Evolutionary conservation across 306 rosid species (phyloP).

Genomic region (Castanea mollissima): DNA sequence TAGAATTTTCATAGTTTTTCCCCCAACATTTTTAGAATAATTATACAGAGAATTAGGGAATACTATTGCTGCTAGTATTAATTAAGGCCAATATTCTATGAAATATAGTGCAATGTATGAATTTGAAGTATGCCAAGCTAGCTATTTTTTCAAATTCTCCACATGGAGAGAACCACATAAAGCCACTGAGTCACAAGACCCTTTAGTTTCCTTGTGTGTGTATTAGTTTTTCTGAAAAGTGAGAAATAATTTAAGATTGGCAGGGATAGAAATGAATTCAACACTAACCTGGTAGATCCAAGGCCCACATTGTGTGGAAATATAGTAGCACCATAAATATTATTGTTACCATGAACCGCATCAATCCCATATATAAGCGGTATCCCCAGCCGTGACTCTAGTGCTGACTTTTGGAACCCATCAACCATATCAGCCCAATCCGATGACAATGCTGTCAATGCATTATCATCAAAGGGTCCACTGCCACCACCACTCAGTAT

Average conservation of each 20-base stretch:
- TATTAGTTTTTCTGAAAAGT: too few relatives aligned
- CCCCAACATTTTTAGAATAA: too few relatives aligned
- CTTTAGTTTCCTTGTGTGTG: too few relatives aligned
- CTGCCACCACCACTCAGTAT: slow-evolving; percentile 74
- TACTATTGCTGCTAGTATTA: too few relatives aligned
- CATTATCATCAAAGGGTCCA: slow-evolving; percentile 60
- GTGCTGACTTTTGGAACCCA: slow-evolving; percentile 58
- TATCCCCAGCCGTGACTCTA: slow-evolving; percentile 65
- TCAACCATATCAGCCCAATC: slow-evolving; percentile 93
- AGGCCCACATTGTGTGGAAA: slow-evolving; percentile 88
- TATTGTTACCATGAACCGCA: slow-evolving; percentile 91
- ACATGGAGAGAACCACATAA: too few relatives aligned
- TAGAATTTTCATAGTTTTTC: neutral
- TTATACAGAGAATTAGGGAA: too few relatives aligned
- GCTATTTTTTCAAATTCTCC: too few relatives aligned
- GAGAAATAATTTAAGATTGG: neutral
- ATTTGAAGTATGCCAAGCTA: too few relatives aligned
- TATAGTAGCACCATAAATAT: slow-evolving; percentile 71
- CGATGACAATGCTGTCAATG: slow-evolving; percentile 45
- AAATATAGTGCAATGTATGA: too few relatives aligned
- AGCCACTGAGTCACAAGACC: too few relatives aligned
- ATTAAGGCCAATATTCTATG: too few relatives aligned
- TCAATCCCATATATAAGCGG: slow-evolving; percentile 79
- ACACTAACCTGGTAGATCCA: slow-evolving; percentile 75
- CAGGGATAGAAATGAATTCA: neutral